A percentile compares a stretch with the other conserved stretches of the same genome.
Conservation (phyloP, 495 filamentous ascomycete genomes). For the Platismatia glauca region DNA sequence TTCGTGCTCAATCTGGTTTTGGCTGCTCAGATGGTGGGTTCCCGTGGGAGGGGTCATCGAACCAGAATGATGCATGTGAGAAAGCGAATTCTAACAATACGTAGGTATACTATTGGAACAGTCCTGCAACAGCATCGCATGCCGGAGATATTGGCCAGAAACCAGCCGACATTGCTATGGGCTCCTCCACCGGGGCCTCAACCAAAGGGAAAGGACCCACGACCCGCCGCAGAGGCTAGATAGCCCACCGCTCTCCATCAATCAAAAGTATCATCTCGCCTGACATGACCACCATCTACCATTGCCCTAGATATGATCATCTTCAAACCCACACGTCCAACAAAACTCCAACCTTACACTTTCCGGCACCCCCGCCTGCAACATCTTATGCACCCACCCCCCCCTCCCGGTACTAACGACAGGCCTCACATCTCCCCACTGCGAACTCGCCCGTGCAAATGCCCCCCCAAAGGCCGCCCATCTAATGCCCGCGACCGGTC, state of each 20-base stretch:
- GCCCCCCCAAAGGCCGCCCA: neutral
- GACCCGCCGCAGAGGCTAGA: conserved; percentile 42
- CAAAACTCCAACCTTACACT: neutral
- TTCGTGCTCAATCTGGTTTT: conserved; percentile 81
- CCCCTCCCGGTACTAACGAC: neutral
- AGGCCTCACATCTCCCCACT: neutral
- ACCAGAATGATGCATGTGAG: neutral
- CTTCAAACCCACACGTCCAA: neutral
- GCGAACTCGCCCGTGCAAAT: neutral
- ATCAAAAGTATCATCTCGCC: neutral
- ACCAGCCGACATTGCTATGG: conserved; percentile 29
- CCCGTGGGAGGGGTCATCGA: neutral
- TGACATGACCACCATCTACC: neutral
- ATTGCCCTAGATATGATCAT: neutral
- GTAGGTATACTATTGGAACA: conserved; percentile 79
- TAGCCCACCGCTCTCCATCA: neutral
- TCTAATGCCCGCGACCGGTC: neutral
- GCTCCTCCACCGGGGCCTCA: conserved; percentile 33
- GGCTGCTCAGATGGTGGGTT: conserved; percentile 69
- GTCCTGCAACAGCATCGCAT: conserved; percentile 41
- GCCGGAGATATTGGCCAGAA: conserved; percentile 34
- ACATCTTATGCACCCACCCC: neutral
- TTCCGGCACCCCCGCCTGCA: neutral
- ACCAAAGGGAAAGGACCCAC: conserved; percentile 36
- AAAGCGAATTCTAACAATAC: neutral